Percentiles rank a stretch among this genome's conserved stretches.
phyloP scores from a whole-genome alignment of 208 protist genomes.

The Acanthamoeba culbertsoni region DNA sequence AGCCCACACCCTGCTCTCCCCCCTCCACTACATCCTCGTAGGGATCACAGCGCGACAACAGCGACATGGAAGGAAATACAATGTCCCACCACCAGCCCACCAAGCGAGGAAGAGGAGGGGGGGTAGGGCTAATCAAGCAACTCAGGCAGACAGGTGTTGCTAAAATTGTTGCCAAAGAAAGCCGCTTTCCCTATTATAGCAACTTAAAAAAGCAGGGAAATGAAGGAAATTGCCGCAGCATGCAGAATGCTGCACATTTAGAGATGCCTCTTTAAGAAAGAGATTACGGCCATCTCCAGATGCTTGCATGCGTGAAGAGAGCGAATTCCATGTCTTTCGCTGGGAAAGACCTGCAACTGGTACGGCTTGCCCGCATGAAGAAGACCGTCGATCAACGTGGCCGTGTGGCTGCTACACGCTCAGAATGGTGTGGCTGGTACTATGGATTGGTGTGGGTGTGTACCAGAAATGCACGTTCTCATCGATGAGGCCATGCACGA shows the following conservation, averaged over 20 bases:
- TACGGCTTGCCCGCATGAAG: constrained; percentile 62
- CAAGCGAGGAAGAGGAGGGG: no score
- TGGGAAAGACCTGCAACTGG: constrained; percentile 63
- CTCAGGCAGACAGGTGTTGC: no score
- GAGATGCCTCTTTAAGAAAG: background rate
- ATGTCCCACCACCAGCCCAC: no score
- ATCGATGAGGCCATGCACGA: constrained; percentile 72
- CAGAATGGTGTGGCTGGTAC: constrained; percentile 59
- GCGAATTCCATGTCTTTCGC: constrained; percentile 70
- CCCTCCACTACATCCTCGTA: no score
- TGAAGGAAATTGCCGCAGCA: background rate
- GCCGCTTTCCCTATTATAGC: background rate
- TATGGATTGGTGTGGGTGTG: background rate
- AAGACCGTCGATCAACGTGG: constrained; percentile 49
- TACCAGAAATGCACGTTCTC: constrained; percentile 77
- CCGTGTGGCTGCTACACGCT: constrained; percentile 56
- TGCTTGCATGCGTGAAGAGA: background rate
- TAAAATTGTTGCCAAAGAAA: no score
- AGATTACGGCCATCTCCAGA: background rate
- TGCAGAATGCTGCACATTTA: background rate
- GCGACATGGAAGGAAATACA: no score
- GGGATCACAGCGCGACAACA: no score
- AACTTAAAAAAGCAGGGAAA: background rate
- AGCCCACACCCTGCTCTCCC: background rate
- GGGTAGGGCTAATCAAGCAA: no score